phyloP scores from a whole-genome alignment of 805 yeast genomes.

The Starmera caribaea region DNA sequence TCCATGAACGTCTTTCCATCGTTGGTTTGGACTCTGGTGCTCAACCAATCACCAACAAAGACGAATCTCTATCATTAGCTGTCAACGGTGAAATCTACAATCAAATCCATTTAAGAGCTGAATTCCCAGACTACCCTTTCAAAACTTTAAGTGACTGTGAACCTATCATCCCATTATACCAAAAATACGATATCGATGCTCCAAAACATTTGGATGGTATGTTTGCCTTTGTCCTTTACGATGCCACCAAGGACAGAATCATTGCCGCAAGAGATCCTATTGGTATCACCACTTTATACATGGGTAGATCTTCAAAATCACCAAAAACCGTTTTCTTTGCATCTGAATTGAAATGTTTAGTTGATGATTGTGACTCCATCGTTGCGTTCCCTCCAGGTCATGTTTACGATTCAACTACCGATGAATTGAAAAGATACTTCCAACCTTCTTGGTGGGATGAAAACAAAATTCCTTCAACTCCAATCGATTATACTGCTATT shows the following conservation, averaged over 20 bases:
- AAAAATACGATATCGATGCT: constrained; percentile 81
- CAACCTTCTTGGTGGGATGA: constrained; percentile 94
- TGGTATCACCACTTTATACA: constrained; percentile 92
- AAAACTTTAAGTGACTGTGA: constrained; percentile 93
- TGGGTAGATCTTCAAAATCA: constrained; percentile 65
- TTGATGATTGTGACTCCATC: constrained; percentile 91
- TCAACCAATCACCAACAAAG: constrained; percentile 85
- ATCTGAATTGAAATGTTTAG: constrained; percentile 87
- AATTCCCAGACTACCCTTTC: constrained; percentile 64
- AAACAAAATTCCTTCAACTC: constrained; percentile 58
- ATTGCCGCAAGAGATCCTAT: constrained; percentile 98
- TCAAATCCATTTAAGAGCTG: constrained; percentile 81
- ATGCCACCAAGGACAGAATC: constrained; percentile 73
- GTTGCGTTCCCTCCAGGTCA: constrained; percentile 98
- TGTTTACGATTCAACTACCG: constrained; percentile 87
- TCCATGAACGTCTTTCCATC: constrained; percentile 95
- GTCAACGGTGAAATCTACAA: constrained; percentile 99
- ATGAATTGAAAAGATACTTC: constrained; percentile 78
- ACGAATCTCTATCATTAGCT: constrained; percentile 62
- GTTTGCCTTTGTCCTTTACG: constrained; percentile 94
- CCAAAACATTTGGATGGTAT: constrained; percentile 94
- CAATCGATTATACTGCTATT: constrained; percentile 61
- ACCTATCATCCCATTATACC: constrained; percentile 87
- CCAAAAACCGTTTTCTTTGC: constrained; percentile 86
- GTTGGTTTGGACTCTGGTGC: constrained; percentile 98